Evolutionary conservation across 2,329 filamentous ascomycete genomes (phyloP), one percentile per base, ranked within the genome.

Genomic region (Podosphaera leucotricha): DNA sequence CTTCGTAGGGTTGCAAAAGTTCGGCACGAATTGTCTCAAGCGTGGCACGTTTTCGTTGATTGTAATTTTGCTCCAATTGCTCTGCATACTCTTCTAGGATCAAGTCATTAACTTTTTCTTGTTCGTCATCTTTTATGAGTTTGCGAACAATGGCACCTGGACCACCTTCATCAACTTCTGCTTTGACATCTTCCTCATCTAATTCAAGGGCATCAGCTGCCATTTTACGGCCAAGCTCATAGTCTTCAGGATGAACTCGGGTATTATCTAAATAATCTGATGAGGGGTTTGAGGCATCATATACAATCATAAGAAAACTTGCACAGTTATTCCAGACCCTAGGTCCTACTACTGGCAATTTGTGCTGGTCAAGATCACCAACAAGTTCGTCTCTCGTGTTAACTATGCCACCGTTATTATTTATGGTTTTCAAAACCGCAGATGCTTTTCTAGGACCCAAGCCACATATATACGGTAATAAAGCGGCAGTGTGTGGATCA

Each of bases 221-320:
- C 79, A 98, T 95, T 64, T 98, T 98, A 53, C 87, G 82, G 41
- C 85, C 90, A 48, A 98, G 77, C 53, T 98, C 90, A 61, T 98
- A 98, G 59, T 98, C 90, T 64, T 98, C 90, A 1, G 90, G 90
- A 56, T 98, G 90, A 16, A 98, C 85, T 65, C 90, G 81, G 40
- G 90, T 98, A 58, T 90, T 92, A 62, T 98, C 90, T 21, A 98
- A 69, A 46, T 92, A 92, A 58, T 98, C 90, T 0, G 86, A 83
- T 13, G 80, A 71, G 1, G 77, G 71, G 53, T 83, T 84, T 13
- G 77, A 75, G n/a, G 75, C 70, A 51, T 94, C 86, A 56, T 84
- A 94, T 44, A 81, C 77, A 47, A 98, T 82, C 57, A 76, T 92
- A 30, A 98, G 64, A 64, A 95, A 95, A 64, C 86, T 94, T 46